Evolutionary conservation across 768 basidiomycete genomes (phyloP), one percentile per base, ranked within the genome.

Genomic region (Atractiella rhizophila): DNA sequence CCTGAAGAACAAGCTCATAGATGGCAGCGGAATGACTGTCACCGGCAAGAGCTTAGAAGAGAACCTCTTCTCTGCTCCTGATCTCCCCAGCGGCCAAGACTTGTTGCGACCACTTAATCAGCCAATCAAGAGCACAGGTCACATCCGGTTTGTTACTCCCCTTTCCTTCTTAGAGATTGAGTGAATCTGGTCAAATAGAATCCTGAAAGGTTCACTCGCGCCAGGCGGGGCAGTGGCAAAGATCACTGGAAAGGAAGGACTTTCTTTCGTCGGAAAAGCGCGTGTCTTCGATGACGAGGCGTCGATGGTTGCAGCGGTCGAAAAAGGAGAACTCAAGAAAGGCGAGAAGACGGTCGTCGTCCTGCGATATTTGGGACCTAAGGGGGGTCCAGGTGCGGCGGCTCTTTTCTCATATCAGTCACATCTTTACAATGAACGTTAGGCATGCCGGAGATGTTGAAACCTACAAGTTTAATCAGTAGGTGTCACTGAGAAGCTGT

Each of bases 361-460:
- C 42, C 64, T 98, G 56, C 68, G 91, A 35, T 96, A 98, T 58
- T 73, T 98, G 49, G 91, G 91, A 35, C 88, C 88, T 23, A 77
- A 82, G 63, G 88, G 88, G 47, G 91, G 88, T 44, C 88, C 88
- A 26, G 82, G 81, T 77, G 47, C 61, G 73, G 57, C 2, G 5
- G 29, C 12, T n/a, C 29, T 35, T 8, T 20, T 35, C 34, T 35
- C 34, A 31, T 26, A 15, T 7, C 19, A 29, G 34, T 18, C 37
- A 25, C 35, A 19, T 29, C 35, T 36, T 39, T 35, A 28, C 28
- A 23, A 16, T 38, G 18, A 33, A 19, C 19, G 26, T 18, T 32
- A 76, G 83, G 85, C 48, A 98, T 98, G 88, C 88, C 85, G 37
- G 91, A 98, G 65, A 98, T 98, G 91, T 67, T 96, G 44, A 94